Evolutionary conservation across 345 rosid genomes (phyloP), one percentile per base, ranked within the genome.

Genomic region (Populus pruinosa): DNA sequence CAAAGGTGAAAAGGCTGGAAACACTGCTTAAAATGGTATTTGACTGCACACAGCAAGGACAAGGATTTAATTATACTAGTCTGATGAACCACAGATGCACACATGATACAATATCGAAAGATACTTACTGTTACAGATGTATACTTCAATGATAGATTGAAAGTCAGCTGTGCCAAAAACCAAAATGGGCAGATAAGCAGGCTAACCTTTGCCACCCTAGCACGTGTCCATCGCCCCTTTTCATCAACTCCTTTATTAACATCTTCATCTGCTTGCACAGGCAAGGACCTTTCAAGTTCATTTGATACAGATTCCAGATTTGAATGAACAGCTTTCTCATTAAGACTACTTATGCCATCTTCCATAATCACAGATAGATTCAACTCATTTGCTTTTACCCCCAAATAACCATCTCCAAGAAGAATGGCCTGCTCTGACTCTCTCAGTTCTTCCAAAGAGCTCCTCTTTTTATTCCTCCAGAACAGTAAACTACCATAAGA

Each of bases 11-110:
- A 47, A 96, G 93, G 81, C 97, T 96, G 49, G 99, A 96, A 33
- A 94, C 76, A 70, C 96, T 96, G 88, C 98, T 91, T 77, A 96
- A 83, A 81, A 96, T 93, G 44, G 99, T 92, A 80, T 96, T 96
- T 41, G 99, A 96, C 99, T 91, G 96, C 86, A 81, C 18, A 74
- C 33, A 81, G 63, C 67, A 82, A 81, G 55, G 61, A 10, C 59
- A 69, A 74, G 21, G 44, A 67, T 65, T 25, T 63, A 50, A 67
- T 79, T 49, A 63, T n/a, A 77, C n/a, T 67, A 67, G 64, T 53
- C 66, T 36, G 39, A 7, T 25, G 33, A 38, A 79, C 62, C 25
- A 74, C 2, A 29, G 21, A 35, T 55, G 62, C 13, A 77, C 1
- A 11, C 74, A 76, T 68, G 39, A 66, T 49, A 49, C 27, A 49